phyloP scores from a whole-genome alignment of 306 rosid genomes.

The Sesbania bispinosa region DNA sequence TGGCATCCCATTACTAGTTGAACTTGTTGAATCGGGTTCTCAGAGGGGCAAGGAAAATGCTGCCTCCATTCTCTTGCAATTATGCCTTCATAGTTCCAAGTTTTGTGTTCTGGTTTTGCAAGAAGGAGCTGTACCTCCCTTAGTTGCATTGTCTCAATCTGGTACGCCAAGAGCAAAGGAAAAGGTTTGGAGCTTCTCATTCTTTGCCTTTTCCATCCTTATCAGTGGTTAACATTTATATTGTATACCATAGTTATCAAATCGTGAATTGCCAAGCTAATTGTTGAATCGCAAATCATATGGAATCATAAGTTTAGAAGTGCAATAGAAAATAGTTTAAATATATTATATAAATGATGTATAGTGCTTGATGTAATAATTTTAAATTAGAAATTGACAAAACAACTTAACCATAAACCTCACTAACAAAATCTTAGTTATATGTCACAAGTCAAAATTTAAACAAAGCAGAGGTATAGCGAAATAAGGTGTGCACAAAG shows the following conservation, averaged over 20 bases:
- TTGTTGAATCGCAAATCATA: too few relatives aligned
- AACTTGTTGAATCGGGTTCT: constrained; percentile 82
- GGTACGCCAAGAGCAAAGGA: constrained; percentile 96
- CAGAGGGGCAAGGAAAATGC: constrained; percentile 92
- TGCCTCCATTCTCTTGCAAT: constrained; percentile 72
- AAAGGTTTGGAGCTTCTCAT: constrained; percentile 53
- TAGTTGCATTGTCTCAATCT: constrained; percentile 82
- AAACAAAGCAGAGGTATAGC: too few relatives aligned
- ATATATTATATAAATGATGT: too few relatives aligned
- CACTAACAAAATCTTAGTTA: too few relatives aligned
- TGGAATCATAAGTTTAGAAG: too few relatives aligned
- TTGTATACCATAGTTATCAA: neutral
- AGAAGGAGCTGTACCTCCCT: constrained; percentile 99
- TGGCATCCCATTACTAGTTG: constrained; percentile 90
- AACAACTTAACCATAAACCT: too few relatives aligned
- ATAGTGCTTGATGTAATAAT: too few relatives aligned
- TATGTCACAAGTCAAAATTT: too few relatives aligned
- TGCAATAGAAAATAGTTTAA: too few relatives aligned
- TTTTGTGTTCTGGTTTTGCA: constrained; percentile 86
- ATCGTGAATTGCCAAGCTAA: too few relatives aligned
- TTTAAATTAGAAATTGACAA: too few relatives aligned
- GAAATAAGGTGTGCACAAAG: too few relatives aligned
- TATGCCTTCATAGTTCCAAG: constrained; percentile 86
- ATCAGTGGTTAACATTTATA: constrained; percentile 1
- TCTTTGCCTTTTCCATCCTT: neutral